phyloP scores from a whole-genome alignment of 1,284 basidiomycete species.

The Microbotryomycetes sp. region DNA sequence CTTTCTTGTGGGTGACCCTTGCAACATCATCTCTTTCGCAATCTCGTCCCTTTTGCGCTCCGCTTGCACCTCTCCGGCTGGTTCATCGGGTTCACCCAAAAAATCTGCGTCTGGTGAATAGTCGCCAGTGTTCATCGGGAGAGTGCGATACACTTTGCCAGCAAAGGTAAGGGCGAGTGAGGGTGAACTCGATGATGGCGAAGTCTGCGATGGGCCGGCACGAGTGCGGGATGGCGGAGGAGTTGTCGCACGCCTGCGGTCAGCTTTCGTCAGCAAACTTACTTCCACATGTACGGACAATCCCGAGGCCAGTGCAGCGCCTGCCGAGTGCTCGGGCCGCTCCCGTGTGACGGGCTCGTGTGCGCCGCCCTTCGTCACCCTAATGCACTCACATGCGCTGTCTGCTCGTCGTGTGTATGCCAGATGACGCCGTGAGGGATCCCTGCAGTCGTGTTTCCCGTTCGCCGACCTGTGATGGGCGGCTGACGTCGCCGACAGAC shows the following conservation, averaged over 20 bases:
- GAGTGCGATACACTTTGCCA: conserved; percentile 27
- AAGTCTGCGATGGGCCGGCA: background rate
- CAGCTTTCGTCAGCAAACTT: too few relatives aligned
- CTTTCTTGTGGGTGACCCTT: conserved; percentile 3
- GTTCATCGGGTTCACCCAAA: conserved; percentile 19
- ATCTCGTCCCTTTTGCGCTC: conserved; percentile 10
- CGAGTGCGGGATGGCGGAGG: background rate
- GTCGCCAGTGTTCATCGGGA: background rate
- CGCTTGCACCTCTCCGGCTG: conserved; percentile 12
- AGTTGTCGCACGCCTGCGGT: background rate
- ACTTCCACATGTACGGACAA: too few relatives aligned
- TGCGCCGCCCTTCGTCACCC: too few relatives aligned
- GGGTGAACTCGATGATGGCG: background rate
- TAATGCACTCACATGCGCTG: too few relatives aligned
- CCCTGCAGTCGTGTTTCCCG: too few relatives aligned
- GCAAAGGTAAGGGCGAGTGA: conserved; percentile 21
- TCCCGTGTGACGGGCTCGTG: too few relatives aligned
- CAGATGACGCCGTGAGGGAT: too few relatives aligned
- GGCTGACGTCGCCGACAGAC: too few relatives aligned
- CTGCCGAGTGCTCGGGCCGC: too few relatives aligned
- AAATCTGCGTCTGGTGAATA: conserved; percentile 16
- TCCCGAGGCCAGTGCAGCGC: too few relatives aligned
- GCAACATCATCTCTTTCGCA: conserved; percentile 13
- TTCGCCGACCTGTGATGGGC: too few relatives aligned
- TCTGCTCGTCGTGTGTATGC: too few relatives aligned